These are phyloP conservation scores for Exophiala mesophila DNA, from an alignment of 2,329 filamentous ascomycete species.

Conservation along the genomic window DNA sequence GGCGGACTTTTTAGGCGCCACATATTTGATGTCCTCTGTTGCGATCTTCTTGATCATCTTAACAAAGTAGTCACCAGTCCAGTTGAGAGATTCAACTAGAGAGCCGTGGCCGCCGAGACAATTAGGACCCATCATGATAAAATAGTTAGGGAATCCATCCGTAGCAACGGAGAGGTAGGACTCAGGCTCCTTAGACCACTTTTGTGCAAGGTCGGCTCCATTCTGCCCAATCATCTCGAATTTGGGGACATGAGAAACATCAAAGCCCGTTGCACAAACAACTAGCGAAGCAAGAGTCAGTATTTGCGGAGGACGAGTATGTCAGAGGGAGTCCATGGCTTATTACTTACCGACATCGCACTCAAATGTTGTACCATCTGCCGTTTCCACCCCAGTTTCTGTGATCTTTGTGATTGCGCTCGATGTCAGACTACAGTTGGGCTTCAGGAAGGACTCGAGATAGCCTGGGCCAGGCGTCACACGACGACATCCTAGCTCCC, in stretches of 20 bases:
- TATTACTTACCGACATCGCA: slow-evolving; percentile 17
- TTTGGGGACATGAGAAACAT: slow-evolving; percentile 7
- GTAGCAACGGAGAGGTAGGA: slow-evolving; percentile 12
- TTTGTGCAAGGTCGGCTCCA: slow-evolving; percentile 22
- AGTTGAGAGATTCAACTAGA: slow-evolving; percentile 2
- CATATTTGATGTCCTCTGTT: slow-evolving; percentile 31
- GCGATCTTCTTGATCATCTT: slow-evolving; percentile 46
- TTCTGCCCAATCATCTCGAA: slow-evolving; percentile 4
- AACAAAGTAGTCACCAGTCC: slow-evolving; percentile 43
- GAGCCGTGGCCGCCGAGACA: slow-evolving; percentile 25
- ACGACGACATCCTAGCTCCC: slow-evolving; percentile 23
- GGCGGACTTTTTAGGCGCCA: slow-evolving; percentile 37
- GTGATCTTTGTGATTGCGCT: slow-evolving; percentile 35
- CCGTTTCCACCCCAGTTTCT: slow-evolving; percentile 29
- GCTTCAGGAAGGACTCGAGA: slow-evolving; percentile 27
- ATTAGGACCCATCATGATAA: slow-evolving; percentile 24
- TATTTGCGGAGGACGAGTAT: background rate
- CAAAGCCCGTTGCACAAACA: slow-evolving; percentile 25
- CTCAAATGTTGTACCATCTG: slow-evolving; percentile 29
- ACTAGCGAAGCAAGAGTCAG: slow-evolving; percentile 5
- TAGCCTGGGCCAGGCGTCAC: slow-evolving; percentile 27
- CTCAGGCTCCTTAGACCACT: slow-evolving; percentile 28
- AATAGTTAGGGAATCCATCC: slow-evolving; percentile 26
- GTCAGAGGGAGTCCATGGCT: background rate
- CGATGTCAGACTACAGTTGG: slow-evolving; percentile 33